phyloP scores from a whole-genome alignment of 257 asterid species.

The Solanum gandarillasii region DNA sequence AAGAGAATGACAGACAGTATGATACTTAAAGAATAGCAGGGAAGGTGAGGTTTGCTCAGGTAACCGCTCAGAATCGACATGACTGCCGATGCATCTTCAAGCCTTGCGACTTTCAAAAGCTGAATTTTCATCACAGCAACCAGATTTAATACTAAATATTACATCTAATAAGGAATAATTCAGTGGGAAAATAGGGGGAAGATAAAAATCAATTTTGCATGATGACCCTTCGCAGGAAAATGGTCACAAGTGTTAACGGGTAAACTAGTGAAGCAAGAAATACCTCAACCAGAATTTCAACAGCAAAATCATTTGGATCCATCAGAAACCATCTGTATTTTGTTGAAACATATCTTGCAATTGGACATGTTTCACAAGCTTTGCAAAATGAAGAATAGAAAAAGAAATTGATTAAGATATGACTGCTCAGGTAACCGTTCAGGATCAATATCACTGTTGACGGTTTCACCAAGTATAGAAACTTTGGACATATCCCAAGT shows the following conservation, averaged over 20 bases:
- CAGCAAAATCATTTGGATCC: not conserved
- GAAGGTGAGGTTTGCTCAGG: conserved; percentile 12
- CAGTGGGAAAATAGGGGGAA: not conserved
- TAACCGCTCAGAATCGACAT: conserved; percentile 27
- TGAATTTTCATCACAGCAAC: conserved; percentile 21
- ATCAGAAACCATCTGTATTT: not conserved
- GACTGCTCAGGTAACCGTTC: not conserved
- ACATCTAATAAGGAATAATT: not conserved
- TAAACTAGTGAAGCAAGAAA: not conserved
- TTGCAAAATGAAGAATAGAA: not conserved
- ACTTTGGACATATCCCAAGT: not conserved
- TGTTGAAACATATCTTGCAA: not conserved
- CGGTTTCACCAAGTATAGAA: not conserved
- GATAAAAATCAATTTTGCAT: not conserved
- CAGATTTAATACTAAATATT: not conserved
- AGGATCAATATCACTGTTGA: not conserved
- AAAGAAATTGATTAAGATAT: not conserved
- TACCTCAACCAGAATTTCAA: not conserved
- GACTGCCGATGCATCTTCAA: conserved; percentile 6
- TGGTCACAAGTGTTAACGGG: not conserved
- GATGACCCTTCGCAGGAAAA: not conserved
- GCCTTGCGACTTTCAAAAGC: not conserved
- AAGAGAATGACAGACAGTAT: not conserved
- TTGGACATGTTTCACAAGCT: not conserved
- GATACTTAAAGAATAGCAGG: not conserved